Evolutionary conservation across 1,284 basidiomycete genomes (phyloP), one percentile per base, ranked within the genome.

Genomic region (Golubevia sp.): DNA sequence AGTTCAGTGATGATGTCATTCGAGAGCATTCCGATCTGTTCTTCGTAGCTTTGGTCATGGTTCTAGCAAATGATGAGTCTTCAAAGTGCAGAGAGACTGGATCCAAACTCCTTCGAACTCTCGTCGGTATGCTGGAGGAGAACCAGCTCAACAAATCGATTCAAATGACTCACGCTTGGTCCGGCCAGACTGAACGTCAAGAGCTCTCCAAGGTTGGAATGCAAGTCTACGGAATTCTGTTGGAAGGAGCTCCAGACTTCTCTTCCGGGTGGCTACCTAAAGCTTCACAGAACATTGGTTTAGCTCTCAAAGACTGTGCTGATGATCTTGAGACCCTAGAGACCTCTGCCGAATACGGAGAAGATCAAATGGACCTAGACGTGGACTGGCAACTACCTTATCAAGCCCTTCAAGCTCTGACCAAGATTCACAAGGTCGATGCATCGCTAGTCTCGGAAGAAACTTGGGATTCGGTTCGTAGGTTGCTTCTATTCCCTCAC

Each of bases 21-120:
- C 86, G 86, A 15, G 92, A 96, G 77, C 91, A 95, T 74, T 88
- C 92, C 15, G 93, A 98, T 79, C 87, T 98, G 72, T 87, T 99
- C 56, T 97, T 98, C 80, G 90, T 97, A 2, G 91, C 92, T 0
- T 88, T 99, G 21, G 93, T 97, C 20, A 92, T 98, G 88, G 91
- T 91, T 27, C 85, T 98, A 25, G 94, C 93, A 34, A 99, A 99
- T 81, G 97, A 99, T 79, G 91, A 92, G 56, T 93, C 94, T 3
- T 86, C 91, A 34, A 91, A 91, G 79, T 98, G 94, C 82, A 88
- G 93, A 23, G 91, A 92, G 77, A 92, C 92, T 89, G 92, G 93
- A 0, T 91, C 91, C 0, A 88, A 89, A 44, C 87, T 98, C 24
- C 88, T 97, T 84, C 91, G 92, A 81, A 87, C 85, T 25, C 87